Percentiles rank a stretch among this genome's conserved stretches.
Evolutionary conservation across 2,329 filamentous ascomycete genomes (phyloP).

Genomic region (Fusarium sp.): DNA sequence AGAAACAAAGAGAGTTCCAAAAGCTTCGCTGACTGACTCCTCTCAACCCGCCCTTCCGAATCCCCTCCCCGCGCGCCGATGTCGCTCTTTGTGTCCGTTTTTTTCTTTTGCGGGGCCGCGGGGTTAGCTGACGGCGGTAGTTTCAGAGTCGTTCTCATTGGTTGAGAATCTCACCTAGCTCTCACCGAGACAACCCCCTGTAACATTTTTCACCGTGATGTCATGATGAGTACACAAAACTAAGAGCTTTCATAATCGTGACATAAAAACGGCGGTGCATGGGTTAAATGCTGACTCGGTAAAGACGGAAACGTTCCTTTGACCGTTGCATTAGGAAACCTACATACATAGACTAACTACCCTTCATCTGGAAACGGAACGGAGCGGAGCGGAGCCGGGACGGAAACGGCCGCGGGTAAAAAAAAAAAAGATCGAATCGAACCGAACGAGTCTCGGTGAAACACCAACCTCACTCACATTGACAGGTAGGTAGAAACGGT

Average conservation of each 20-base stretch:
- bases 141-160: slow-evolving; percentile 31
- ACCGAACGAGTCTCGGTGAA: not conserved
- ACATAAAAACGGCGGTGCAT: not conserved
- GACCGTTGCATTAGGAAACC: not conserved
- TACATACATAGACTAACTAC: no score
- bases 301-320: slow-evolving; percentile 8
- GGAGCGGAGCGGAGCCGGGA: not conserved
- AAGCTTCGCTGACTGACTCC: not conserved
- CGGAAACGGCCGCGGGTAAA: not conserved
- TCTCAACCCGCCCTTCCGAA: slow-evolving; percentile 1
- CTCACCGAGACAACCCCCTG: not conserved
- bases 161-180: not conserved
- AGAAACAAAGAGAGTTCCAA: not conserved
- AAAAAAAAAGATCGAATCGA: not conserved
- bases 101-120: slow-evolving; percentile 15
- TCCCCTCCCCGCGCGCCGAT: slow-evolving; percentile 33
- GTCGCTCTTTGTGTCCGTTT: slow-evolving; percentile 19
- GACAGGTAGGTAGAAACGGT: not conserved
- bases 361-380: not conserved
- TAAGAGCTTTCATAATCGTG: not conserved
- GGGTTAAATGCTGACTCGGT: not conserved
- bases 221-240: slow-evolving; percentile 16
- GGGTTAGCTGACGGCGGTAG: slow-evolving; percentile 23
- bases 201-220: slow-evolving; percentile 19
- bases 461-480: not conserved